Evolutionary conservation across 1,284 basidiomycete species (phyloP), one percentile per base, ranked within the genome.

Genomic region (Porogramme epimiltina): DNA sequence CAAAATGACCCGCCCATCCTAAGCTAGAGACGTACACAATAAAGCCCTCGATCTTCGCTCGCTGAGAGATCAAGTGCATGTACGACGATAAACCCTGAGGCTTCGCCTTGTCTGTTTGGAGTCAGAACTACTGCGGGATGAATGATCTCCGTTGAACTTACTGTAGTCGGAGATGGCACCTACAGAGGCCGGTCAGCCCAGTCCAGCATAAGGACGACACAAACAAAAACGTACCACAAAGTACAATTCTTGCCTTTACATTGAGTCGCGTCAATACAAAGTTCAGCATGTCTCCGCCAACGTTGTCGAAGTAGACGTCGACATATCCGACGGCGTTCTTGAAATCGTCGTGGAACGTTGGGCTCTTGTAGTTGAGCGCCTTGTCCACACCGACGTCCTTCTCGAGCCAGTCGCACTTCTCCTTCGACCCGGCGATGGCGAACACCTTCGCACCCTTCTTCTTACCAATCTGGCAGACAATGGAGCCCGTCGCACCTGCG

Each of bases 231-330:
- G 26, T 20, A 77, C 89, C 89, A 59, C 88, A 90, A 19, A 94
- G 69, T n/a, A 82, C 84, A 56, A 95, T 82, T 50, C 93, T 76
- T 6, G 91, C 93, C 47, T 82, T 72, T 63, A 84, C 80, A 49
- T 93, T 93, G 68, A 96, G 69, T 52, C 87, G 75, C 34, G 80
- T 80, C 54, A 95, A 70, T 28, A 82, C 80, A 63, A 91, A 76
- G 66, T 95, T 87, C 55, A 95, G 75, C 44, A 92, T 89, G 37
- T 90, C 84, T 1, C 91, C 92, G 20, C 91, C 91, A 51, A 94
- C 91, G 65, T 95, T 95, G 67, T 95, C 93, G 65, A 93, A 95
- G 72, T 79, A 92, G 4, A 91, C 86, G 61, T 95, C 91, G 10
- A 89, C 60, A 60, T 82, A 88, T 3, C 83, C 84, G 42, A 86